Percentiles rank a stretch among this genome's conserved stretches.
Conservation (phyloP, 441 rosid species). For the Hura crepitans region DNA sequence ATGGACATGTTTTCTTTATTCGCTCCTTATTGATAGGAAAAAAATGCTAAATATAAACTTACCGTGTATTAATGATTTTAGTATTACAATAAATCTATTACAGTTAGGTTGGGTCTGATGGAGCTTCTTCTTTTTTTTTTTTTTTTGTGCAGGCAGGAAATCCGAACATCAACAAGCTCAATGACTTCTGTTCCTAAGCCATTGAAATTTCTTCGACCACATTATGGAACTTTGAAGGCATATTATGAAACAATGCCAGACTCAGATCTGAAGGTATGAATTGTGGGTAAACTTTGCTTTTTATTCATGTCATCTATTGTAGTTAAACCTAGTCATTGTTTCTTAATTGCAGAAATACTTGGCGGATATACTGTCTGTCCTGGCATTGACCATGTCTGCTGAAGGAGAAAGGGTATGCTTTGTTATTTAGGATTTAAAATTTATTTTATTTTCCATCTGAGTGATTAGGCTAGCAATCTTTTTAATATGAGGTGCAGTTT, state of each 20-base stretch:
- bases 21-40: neutral
- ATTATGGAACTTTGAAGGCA: constrained; percentile 81
- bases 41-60: neutral
- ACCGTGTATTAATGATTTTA: neutral
- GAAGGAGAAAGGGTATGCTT: constrained; percentile 87
- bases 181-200: constrained; percentile 98
- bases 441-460: constrained; percentile 7
- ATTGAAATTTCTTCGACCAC: constrained; percentile 92
- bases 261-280: constrained; percentile 62
- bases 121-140: neutral
- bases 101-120: neutral
- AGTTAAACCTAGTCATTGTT: constrained; percentile 8
- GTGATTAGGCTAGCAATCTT: neutral
- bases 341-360: constrained; percentile 61
- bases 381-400: constrained; percentile 96
- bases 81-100: neutral
- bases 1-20: neutral
- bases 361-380: constrained; percentile 88
- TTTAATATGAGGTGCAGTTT: neutral
- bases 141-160: constrained; percentile 58
- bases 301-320: neutral
- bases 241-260: constrained; percentile 58
- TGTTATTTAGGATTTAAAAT: constrained; percentile 2
- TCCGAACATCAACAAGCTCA: constrained; percentile 82
- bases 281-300: constrained; percentile 13